Evolutionary conservation across 2,329 filamentous ascomycete species (phyloP).

Genomic region (Aspergillus neoniger): DNA sequence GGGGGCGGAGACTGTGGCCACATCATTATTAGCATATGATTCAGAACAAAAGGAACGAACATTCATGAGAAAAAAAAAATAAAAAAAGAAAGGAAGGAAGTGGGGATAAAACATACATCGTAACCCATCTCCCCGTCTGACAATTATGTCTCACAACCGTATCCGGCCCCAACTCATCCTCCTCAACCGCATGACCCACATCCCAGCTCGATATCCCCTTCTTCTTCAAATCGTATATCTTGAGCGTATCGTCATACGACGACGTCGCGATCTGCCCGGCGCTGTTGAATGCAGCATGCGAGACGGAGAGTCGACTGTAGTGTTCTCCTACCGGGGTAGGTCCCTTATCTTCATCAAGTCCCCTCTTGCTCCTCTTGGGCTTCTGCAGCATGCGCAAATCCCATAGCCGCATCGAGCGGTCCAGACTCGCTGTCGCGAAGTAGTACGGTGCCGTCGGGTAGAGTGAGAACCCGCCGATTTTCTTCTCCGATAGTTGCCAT

Average conservation of each 20-base stretch:
- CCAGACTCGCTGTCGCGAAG: constrained; percentile 83
- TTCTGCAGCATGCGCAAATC: constrained; percentile 68
- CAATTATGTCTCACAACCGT: constrained; percentile 82
- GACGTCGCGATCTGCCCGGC: constrained; percentile 86
- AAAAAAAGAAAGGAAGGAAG: not conserved
- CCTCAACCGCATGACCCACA: constrained; percentile 58
- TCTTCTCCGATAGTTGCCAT: constrained; percentile 82
- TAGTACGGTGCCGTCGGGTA: constrained; percentile 80
- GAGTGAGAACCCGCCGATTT: constrained; percentile 90
- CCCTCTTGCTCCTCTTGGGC: not conserved
- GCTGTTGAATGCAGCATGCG: constrained; percentile 85
- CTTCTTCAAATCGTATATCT: constrained; percentile 76
- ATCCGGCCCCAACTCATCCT: constrained; percentile 67
- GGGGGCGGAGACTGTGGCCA: constrained; percentile 65
- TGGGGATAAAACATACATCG: constrained; percentile 60
- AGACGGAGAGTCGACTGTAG: constrained; percentile 78
- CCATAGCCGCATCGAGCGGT: constrained; percentile 89
- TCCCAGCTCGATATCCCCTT: constrained; percentile 62
- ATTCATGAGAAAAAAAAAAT: no score
- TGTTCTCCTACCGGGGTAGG: constrained; percentile 80
- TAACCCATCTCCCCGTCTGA: constrained; percentile 93
- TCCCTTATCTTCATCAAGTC: constrained; percentile 41
- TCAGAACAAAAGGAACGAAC: no score
- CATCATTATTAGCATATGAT: not conserved
- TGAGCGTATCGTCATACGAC: constrained; percentile 92